Percentiles rank a stretch among this genome's conserved stretches.
Evolutionary conservation across 2,329 filamentous ascomycete species (phyloP).

Genomic region (Alternaria ventricosa): DNA sequence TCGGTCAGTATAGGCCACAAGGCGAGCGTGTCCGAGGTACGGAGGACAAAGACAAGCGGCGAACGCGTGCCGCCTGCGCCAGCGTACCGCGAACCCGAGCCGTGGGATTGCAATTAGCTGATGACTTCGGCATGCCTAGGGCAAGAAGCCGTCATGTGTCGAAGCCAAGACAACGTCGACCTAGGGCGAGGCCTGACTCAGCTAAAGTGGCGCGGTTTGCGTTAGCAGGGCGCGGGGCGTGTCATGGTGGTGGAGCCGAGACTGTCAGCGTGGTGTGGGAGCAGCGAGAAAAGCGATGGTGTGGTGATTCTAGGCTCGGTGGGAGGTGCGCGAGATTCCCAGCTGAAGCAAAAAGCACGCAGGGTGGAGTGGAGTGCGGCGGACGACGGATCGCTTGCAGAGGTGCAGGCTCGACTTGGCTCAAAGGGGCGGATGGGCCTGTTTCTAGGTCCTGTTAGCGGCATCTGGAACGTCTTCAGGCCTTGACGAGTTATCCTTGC

Average conservation of each 20-base stretch:
- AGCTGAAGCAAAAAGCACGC: neutral
- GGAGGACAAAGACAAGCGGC: neutral
- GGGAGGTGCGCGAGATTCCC: neutral
- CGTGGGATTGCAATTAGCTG: neutral
- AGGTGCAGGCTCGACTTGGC: neutral
- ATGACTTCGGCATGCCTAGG: neutral
- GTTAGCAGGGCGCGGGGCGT: neutral
- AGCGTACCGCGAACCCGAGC: neutral
- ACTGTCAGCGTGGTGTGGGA: neutral
- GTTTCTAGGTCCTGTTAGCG: conserved; percentile 1
- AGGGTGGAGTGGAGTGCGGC: neutral
- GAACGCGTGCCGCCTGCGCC: neutral
- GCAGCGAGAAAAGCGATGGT: neutral
- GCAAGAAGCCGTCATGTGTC: neutral
- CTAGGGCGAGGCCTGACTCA: neutral
- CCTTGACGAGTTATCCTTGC: conserved; percentile 11
- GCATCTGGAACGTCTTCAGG: conserved; percentile 20
- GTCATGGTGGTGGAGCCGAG: neutral
- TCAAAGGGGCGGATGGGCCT: neutral
- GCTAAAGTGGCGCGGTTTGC: neutral
- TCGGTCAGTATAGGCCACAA: neutral
- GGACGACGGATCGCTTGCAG: neutral
- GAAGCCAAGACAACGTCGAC: neutral
- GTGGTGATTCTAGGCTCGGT: neutral
- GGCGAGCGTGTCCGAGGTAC: neutral